A percentile compares a stretch with the other conserved stretches of the same genome.
Evolutionary conservation across 1,284 basidiomycete genomes (phyloP).

Genomic region (Melanopsichium pennsylvanicum): DNA sequence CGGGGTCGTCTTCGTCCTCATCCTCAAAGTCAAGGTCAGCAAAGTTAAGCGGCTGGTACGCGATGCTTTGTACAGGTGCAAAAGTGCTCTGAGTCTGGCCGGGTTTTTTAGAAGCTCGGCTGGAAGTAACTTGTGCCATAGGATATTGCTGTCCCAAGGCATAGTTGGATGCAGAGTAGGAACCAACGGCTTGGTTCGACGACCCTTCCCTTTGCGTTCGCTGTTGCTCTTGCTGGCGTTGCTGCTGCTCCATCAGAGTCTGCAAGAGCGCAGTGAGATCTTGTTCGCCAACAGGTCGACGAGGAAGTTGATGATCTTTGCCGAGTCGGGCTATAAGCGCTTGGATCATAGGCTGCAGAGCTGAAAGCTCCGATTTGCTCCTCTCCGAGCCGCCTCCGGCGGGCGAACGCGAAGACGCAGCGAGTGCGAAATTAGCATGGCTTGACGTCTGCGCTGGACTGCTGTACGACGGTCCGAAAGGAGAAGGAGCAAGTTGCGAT

Average conservation of each 20-base stretch:
- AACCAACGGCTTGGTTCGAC: not conserved
- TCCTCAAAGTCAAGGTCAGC: constrained; percentile 54
- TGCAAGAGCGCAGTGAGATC: constrained; percentile 54
- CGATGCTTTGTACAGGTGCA: not conserved
- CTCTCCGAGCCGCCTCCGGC: not conserved
- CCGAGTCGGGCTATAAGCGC: constrained; percentile 40
- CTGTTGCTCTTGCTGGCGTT: constrained; percentile 27
- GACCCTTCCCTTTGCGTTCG: not conserved
- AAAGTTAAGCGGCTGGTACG: constrained; percentile 32
- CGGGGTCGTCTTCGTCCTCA: constrained; percentile 55
- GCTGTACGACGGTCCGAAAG: constrained; percentile 24
- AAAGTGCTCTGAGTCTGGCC: not conserved
- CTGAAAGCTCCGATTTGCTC: constrained; percentile 26
- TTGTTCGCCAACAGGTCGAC: constrained; percentile 42
- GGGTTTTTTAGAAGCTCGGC: not conserved
- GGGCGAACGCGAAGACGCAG: not conserved
- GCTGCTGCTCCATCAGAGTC: constrained; percentile 51
- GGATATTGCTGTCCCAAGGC: not conserved
- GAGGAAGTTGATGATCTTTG: constrained; percentile 32
- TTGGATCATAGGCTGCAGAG: constrained; percentile 46
- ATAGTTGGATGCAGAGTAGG: not conserved
- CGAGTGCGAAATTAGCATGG: constrained; percentile 1
- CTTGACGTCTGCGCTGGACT: constrained; percentile 35
- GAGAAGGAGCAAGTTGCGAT: constrained; percentile 37
- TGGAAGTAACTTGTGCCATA: not conserved